These are phyloP conservation scores for Penicillium sp. DNA, from an alignment of 2,329 filamentous ascomycete species.

Conservation along the genomic window DNA sequence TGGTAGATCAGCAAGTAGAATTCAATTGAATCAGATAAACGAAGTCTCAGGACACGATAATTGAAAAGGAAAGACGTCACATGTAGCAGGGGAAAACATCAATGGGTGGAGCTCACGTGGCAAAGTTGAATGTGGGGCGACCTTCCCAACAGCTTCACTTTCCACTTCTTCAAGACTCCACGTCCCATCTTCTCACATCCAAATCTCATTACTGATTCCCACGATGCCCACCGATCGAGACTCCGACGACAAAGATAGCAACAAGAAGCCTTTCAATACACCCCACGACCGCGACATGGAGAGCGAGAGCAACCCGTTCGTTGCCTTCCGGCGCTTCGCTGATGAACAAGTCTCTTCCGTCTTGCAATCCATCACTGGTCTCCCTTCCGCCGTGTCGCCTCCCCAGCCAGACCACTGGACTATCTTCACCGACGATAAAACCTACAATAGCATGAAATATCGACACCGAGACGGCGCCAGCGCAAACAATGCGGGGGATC, in stretches of 20 bases:
- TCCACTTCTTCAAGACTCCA: slow-evolving; percentile 20
- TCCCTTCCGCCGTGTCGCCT: slow-evolving; percentile 46
- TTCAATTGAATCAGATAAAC: neutral
- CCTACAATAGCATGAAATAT: slow-evolving; percentile 31
- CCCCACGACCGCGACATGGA: slow-evolving; percentile 35
- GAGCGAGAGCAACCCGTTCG: slow-evolving; percentile 60
- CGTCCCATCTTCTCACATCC: slow-evolving; percentile 12
- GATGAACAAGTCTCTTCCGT: slow-evolving; percentile 64
- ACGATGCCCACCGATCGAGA: slow-evolving; percentile 32
- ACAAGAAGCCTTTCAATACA: slow-evolving; percentile 24
- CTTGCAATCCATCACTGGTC: slow-evolving; percentile 58
- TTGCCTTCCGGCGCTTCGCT: slow-evolving; percentile 65
- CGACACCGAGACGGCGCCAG: slow-evolving; percentile 26
- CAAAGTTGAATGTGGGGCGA: slow-evolving; percentile 34
- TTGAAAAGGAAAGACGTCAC: neutral
- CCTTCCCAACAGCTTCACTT: slow-evolving; percentile 42
- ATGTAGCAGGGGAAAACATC: slow-evolving; percentile 5
- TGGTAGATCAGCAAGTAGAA: neutral
- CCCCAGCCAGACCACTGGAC: slow-evolving; percentile 44
- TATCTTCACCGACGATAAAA: slow-evolving; percentile 42
- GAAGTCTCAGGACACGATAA: neutral
- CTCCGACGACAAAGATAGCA: slow-evolving; percentile 32
- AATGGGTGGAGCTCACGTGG: slow-evolving; percentile 40
- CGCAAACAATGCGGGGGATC: slow-evolving; percentile 18
- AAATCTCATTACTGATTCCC: slow-evolving; percentile 4